Base-by-base conservation (phyloP, 2,329 filamentous ascomycete species). In the Plenodomus lindquistii region DNA sequence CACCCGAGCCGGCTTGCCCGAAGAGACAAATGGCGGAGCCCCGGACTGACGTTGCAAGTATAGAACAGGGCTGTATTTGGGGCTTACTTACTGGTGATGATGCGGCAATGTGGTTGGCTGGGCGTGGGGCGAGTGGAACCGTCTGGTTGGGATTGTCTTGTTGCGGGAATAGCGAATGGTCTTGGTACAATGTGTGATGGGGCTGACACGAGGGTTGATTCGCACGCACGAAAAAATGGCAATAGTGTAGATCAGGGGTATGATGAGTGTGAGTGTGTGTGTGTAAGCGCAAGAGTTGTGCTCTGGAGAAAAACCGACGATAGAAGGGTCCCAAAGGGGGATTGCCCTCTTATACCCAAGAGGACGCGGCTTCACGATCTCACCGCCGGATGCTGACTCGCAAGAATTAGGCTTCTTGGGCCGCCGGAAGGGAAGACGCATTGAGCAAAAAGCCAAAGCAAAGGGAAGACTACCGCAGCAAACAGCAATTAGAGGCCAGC, bases 341-440 rank as follows among this genome's bases (percentile, higher is more conserved):
- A 24, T 21, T n/a, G 48, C 45, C 54, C 48, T 65, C 54, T 67
- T 66, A 66, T 66, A 62, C 48, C 41, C 48, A 18, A 39, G 37
- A 40, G 29, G 27, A 39, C 6, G 41, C 29, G 36, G 37, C 21
- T 38, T 50, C 37, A 39, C 35, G 34, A 55, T 60, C n/a, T 53
- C 58, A 65, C 60, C 52, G 63, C 60, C 52, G 46, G 38, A 49
- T 40, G 50, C 57, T 67, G 66, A 67, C 65, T 67, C 65, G 67
- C 62, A 60, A 46, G 39, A 47, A 37, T 59, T 36, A 48, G 46
- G 55, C 47, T 50, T 18, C 42, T 47, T 52, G 42, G 45, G 37
- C 34, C 40, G 39, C 42, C 27, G 47, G 40, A 50, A 38, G 44
- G 41, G 43, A 40, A 48, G 49, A 60, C 54, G 59, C 53, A 59